Conservation (phyloP, 2,329 filamentous ascomycete species). For the Meredithiella fracta region DNA sequence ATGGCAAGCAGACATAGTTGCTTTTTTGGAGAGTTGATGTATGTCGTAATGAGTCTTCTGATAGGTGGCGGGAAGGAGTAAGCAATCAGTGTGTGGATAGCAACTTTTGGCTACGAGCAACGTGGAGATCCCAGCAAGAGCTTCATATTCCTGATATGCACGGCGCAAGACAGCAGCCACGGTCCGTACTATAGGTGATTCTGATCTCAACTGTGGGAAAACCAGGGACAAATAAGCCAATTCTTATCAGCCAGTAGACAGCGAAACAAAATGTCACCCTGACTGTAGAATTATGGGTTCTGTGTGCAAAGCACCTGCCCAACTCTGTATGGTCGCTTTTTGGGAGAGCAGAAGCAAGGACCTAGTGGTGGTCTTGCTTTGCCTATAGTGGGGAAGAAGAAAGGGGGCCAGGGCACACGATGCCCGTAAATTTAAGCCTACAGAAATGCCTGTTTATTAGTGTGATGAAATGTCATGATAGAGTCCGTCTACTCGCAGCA, state of each 20-base stretch:
- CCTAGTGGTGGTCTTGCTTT: background rate
- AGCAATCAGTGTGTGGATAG: too few species aligned
- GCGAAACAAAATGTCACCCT: conserved; percentile 1
- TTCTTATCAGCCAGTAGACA: background rate
- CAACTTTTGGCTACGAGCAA: background rate
- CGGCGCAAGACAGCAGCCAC: background rate
- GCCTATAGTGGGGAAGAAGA: background rate
- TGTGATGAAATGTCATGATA: too few species aligned
- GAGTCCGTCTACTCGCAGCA: background rate
- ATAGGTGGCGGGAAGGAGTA: too few species aligned
- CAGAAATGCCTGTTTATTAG: too few species aligned
- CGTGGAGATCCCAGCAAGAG: background rate
- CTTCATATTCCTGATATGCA: background rate
- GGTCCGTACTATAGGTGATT: background rate
- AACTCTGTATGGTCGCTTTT: conserved; percentile 7
- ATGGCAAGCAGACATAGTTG: conserved; percentile 7
- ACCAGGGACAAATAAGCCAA: background rate
- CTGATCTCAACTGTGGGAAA: background rate
- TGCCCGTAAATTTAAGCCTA: background rate
- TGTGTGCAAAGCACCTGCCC: conserved; percentile 7
- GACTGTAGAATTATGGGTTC: background rate
- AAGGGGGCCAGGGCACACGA: conserved; percentile 3
- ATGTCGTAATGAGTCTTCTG: background rate
- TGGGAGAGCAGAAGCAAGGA: background rate
- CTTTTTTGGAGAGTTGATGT: background rate